phyloP scores from a whole-genome alignment of 2,329 filamentous ascomycete genomes.

The Colletotrichum incanum region DNA sequence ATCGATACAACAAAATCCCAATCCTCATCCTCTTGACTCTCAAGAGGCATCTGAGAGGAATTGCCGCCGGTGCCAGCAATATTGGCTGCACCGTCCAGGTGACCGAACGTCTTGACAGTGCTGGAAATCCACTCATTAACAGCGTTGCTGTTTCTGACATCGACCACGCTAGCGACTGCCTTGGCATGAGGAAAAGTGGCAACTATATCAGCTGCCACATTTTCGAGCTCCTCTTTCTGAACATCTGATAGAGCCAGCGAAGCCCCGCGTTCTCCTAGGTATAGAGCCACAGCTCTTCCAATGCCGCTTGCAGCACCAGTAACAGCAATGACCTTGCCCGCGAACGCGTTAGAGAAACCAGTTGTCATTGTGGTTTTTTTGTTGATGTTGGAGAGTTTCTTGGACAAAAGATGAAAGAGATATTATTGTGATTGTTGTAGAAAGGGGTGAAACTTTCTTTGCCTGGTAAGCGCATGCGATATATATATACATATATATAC shows the following conservation, averaged over 20 bases:
- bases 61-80: constrained; percentile 52
- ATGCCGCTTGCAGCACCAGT: constrained; percentile 66
- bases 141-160: constrained; percentile 50
- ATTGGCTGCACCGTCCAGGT: constrained; percentile 56
- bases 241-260: constrained; percentile 65
- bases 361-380: no score
- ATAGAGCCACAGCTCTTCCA: constrained; percentile 61
- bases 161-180: constrained; percentile 40
- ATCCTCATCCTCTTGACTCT: constrained; percentile 45
- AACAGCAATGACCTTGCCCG: constrained; percentile 61
- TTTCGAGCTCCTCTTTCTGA: constrained; percentile 52
- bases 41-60: constrained; percentile 32
- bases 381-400: no score
- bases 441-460: no score
- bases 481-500: no score
- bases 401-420: no score
- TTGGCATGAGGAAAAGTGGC: neutral
- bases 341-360: no score
- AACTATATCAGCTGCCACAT: constrained; percentile 20
- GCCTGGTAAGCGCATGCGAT: no score
- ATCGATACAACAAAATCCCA: constrained; percentile 49
- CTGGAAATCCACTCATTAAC: constrained; percentile 54
- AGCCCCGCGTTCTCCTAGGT: constrained; percentile 60
- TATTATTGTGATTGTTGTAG: no score
- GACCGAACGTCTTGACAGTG: constrained; percentile 50